Evolutionary conservation across 352 stramenopile genomes (phyloP).

Genomic region (Phytophthora chlamydospora): DNA sequence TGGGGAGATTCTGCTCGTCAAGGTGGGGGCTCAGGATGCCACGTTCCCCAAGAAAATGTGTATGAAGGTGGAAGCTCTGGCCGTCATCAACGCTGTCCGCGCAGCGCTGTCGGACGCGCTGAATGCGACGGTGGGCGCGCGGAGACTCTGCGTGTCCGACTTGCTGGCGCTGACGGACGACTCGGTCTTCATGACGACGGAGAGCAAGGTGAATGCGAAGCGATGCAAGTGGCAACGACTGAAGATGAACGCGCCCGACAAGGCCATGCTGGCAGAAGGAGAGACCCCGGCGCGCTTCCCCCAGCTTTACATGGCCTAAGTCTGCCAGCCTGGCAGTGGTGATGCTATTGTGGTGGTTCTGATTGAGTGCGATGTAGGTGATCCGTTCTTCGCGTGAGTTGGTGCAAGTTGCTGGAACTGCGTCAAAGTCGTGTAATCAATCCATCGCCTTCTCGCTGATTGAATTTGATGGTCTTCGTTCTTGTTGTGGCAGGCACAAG

Average conservation of each 20-base stretch:
- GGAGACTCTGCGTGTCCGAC: conserved; percentile 40
- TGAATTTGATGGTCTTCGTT: conserved; percentile 6
- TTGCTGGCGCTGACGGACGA: conserved; percentile 56
- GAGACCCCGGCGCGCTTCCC: conserved; percentile 43
- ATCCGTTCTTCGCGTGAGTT: conserved; percentile 4
- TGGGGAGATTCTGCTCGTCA: conserved; percentile 66
- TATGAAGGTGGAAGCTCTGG: conserved; percentile 45
- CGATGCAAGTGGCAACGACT: conserved; percentile 61
- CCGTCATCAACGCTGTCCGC: conserved; percentile 56
- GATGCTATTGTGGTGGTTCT: conserved; percentile 19
- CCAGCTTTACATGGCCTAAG: conserved; percentile 40
- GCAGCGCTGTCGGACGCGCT: conserved; percentile 61
- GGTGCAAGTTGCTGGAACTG: neutral
- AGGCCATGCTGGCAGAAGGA: conserved; percentile 31
- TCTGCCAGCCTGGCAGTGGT: neutral
- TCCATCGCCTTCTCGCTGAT: conserved; percentile 18
- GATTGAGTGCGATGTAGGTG: conserved; percentile 21
- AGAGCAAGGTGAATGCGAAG: conserved; percentile 44
- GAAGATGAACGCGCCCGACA: conserved; percentile 42
- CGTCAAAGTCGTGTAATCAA: conserved; percentile 28
- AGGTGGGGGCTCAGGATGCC: conserved; percentile 63
- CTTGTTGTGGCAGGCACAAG: neutral
- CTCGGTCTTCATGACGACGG: conserved; percentile 45
- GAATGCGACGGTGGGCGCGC: conserved; percentile 35
- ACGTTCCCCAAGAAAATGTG: conserved; percentile 54